Percentiles rank a stretch among this genome's conserved stretches.
Conservation (phyloP, 192 early-diverging fungal genomes). For the Rhizophlyctis rosea region DNA sequence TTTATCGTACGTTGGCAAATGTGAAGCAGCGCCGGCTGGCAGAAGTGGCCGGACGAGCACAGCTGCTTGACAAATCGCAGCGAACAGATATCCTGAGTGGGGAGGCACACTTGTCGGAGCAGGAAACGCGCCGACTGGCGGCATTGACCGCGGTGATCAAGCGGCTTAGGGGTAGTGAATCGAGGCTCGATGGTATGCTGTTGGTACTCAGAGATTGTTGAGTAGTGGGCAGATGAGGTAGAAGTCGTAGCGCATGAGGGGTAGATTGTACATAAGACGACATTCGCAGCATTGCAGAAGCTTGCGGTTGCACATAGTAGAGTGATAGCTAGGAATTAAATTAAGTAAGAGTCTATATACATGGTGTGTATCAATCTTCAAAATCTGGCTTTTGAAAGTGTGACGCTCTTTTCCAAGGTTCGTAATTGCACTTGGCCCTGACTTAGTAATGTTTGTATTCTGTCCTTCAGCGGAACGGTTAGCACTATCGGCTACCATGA, state of each 20-base stretch:
- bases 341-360: neutral
- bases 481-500: neutral
- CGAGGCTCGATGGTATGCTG: conserved; percentile 31
- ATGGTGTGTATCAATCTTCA: neutral
- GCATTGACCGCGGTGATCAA: conserved; percentile 23
- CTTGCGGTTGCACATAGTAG: conserved; percentile 32
- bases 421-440: conserved; percentile 25
- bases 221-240: conserved; percentile 8
- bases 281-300: too few species aligned
- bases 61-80: conserved; percentile 41
- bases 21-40: conserved; percentile 34
- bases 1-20: conserved; percentile 35
- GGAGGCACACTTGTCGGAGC: conserved; percentile 30
- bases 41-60: conserved; percentile 24
- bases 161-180: conserved; percentile 24
- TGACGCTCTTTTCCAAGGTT: conserved; percentile 27
- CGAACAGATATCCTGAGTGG: conserved; percentile 38
- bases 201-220: conserved; percentile 35
- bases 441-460: conserved; percentile 18
- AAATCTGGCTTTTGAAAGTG: conserved; percentile 18
- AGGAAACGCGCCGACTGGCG: conserved; percentile 25
- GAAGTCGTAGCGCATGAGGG: too few species aligned
- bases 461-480: conserved; percentile 2
- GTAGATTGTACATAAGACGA: too few species aligned
- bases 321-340: conserved; percentile 19